phyloP scores from a whole-genome alignment of 2,329 filamentous ascomycete species.

The Diaporthe sp. region DNA sequence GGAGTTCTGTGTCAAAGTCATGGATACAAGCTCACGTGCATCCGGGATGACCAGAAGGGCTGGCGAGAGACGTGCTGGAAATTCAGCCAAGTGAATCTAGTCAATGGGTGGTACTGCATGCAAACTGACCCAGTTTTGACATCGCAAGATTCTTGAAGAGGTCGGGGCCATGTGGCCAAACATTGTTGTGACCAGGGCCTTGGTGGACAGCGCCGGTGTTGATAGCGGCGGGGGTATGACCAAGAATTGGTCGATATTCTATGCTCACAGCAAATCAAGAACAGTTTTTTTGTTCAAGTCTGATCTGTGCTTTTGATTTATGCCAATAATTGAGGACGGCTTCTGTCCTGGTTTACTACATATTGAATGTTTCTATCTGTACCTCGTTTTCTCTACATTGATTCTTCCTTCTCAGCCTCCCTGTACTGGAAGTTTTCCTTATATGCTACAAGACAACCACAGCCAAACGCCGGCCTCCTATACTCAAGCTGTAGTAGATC shows the following conservation, averaged over 20 bases:
- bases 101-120: not conserved
- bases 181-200: not conserved
- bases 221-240: not conserved
- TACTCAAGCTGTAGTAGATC: not conserved
- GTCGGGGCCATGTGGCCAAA: not conserved
- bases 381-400: not conserved
- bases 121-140: too few relatives aligned
- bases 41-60: conserved; percentile 23
- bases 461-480: too few relatives aligned
- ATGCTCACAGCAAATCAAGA: not conserved
- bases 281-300: not conserved
- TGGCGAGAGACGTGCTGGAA: not conserved
- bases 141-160: not conserved
- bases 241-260: conserved; percentile 7
- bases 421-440: not conserved
- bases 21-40: conserved; percentile 23
- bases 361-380: not conserved
- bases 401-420: too few relatives aligned
- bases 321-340: not conserved
- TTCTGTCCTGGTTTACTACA: not conserved
- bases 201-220: not conserved
- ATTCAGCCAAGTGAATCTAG: not conserved
- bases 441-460: not conserved
- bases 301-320: not conserved
- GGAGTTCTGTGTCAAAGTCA: conserved; percentile 26